phyloP scores from a whole-genome alignment of 805 yeast species.

The Suhomyces sp. region DNA sequence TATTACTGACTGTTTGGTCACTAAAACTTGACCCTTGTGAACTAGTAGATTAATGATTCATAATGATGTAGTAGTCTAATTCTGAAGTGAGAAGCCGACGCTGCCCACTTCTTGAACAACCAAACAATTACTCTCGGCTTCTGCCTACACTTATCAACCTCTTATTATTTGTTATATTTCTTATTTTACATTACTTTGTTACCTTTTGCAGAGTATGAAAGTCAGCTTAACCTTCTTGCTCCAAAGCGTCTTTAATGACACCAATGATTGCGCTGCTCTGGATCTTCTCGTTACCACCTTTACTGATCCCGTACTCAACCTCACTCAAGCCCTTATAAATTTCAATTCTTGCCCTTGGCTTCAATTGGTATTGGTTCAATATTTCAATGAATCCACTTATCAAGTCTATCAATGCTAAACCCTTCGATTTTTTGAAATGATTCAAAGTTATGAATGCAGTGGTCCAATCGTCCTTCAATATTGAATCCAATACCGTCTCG shows the following conservation, averaged over 20 bases:
- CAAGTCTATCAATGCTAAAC: conserved; percentile 86
- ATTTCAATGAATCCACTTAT: conserved; percentile 73
- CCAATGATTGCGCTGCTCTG: conserved; percentile 91
- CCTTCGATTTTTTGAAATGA: conserved; percentile 67
- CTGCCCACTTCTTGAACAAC: too few relatives aligned
- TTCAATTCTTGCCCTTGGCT: conserved; percentile 57
- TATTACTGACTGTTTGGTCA: too few relatives aligned
- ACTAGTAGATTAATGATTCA: too few relatives aligned
- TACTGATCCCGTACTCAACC: conserved; percentile 85
- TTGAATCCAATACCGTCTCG: conserved; percentile 69
- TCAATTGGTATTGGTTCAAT: conserved; percentile 66
- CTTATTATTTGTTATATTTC: too few relatives aligned
- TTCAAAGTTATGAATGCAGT: conserved; percentile 67
- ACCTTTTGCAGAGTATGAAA: too few relatives aligned
- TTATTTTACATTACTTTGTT: too few relatives aligned
- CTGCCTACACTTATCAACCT: too few relatives aligned
- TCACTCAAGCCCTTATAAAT: conserved; percentile 76
- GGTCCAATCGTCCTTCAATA: conserved; percentile 86
- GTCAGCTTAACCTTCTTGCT: too few relatives aligned
- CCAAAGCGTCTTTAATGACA: conserved; percentile 69
- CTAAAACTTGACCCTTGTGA: too few relatives aligned
- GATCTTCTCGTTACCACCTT: conserved; percentile 89
- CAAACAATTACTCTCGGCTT: too few relatives aligned
- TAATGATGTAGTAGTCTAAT: too few relatives aligned
- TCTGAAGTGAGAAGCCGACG: too few relatives aligned